Evolutionary conservation across 129 eudicot genomes (phyloP).

Genomic region (Centaurea solstitialis): DNA sequence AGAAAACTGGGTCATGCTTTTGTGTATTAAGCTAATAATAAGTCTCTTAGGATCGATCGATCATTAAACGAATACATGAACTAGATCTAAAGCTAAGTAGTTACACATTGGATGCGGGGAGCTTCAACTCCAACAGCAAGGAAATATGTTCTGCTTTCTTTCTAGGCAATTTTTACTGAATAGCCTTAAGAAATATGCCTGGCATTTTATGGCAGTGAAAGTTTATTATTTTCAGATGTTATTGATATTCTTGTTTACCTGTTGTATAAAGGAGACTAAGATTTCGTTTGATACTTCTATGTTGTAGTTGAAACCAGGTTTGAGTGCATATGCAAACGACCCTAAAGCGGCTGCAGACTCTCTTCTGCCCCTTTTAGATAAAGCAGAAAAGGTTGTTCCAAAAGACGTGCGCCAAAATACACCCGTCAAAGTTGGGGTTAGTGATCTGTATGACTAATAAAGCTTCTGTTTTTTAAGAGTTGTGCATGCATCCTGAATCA

Average conservation of each 20-base stretch:
- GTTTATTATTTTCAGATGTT: not conserved
- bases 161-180: not conserved
- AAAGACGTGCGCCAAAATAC: conserved; percentile 52
- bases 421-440: conserved; percentile 96
- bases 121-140: not conserved
- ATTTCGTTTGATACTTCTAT: not conserved
- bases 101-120: conserved; percentile 10
- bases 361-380: conserved; percentile 54
- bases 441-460: conserved; percentile 32
- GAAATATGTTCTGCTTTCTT: conserved; percentile 1
- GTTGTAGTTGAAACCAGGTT: conserved; percentile 75
- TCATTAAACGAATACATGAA: conserved; percentile 3
- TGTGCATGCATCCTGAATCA: conserved; percentile 16
- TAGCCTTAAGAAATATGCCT: conserved; percentile 3
- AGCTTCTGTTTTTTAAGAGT: conserved; percentile 10
- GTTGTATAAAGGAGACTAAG: conserved; percentile 13
- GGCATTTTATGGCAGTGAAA: conserved; percentile 6
- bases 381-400: conserved; percentile 82
- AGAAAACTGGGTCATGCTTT: not conserved
- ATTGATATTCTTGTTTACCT: conserved; percentile 5
- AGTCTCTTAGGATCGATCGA: not conserved
- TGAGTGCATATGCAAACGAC: conserved; percentile 70
- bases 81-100: not conserved
- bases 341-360: conserved; percentile 90
- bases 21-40: not conserved